A percentile compares a stretch with the other conserved stretches of the same genome.
Conservation (phyloP, 352 stramenopile genomes). For the Globisporangium carolinianum region DNA sequence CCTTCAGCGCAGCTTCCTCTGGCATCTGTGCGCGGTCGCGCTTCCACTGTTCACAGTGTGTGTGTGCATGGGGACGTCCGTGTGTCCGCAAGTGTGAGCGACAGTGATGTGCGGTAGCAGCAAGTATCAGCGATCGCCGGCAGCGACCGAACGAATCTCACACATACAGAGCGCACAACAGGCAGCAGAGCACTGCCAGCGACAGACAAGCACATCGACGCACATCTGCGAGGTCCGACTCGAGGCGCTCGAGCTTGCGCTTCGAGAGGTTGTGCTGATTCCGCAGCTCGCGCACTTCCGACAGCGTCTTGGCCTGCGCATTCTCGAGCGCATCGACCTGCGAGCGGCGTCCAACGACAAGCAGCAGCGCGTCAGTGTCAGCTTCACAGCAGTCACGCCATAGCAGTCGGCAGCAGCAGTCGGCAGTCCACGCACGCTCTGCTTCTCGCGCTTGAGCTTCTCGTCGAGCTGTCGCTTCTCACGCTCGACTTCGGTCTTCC, state of each 20-base stretch:
- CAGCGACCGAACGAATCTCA: neutral
- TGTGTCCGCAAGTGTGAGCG: too few species aligned
- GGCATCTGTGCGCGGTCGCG: constrained; percentile 44
- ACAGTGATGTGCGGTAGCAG: too few species aligned
- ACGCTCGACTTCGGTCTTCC: constrained; percentile 41
- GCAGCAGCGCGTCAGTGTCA: neutral
- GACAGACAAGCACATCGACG: neutral
- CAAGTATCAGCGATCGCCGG: too few species aligned
- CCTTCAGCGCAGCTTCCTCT: constrained; percentile 40
- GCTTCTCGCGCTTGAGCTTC: constrained; percentile 63
- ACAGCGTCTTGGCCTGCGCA: constrained; percentile 58
- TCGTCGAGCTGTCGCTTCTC: constrained; percentile 47
- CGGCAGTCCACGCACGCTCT: constrained; percentile 17
- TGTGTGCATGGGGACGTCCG: too few species aligned
- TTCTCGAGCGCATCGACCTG: constrained; percentile 65
- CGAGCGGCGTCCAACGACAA: neutral
- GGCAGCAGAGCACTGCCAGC: neutral
- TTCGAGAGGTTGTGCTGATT: constrained; percentile 65
- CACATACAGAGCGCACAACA: neutral
- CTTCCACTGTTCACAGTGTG: constrained; percentile 34
- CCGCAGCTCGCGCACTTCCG: constrained; percentile 58
- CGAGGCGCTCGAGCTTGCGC: constrained; percentile 58
- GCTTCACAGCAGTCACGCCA: neutral
- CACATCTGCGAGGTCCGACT: constrained; percentile 53
- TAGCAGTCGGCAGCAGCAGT: neutral